Percentiles rank a stretch among this genome's conserved stretches.
These are phyloP conservation scores for Zalerion maritima DNA, from an alignment of 495 filamentous ascomycete genomes.

Conservation along the genomic window DNA sequence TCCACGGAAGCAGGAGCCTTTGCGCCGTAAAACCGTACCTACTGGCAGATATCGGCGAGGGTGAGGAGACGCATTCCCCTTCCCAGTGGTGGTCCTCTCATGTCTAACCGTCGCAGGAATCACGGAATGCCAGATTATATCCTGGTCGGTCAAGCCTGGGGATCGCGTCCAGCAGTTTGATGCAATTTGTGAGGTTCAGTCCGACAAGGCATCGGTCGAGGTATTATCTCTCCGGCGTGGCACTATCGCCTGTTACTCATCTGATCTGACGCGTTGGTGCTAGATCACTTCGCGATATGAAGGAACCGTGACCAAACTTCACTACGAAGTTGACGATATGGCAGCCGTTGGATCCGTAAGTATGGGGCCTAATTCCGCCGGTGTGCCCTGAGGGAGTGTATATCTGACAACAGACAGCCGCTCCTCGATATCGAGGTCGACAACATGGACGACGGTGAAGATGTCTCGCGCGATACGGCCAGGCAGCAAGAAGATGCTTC, in stretches of 20 bases:
- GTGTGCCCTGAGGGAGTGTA: too few relatives aligned
- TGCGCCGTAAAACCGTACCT: conserved; percentile 1
- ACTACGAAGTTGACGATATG: background rate
- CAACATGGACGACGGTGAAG: too few relatives aligned
- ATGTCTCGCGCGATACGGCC: too few relatives aligned
- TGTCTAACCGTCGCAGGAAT: background rate
- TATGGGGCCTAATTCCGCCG: too few relatives aligned
- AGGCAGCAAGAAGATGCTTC: too few relatives aligned
- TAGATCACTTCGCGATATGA: background rate
- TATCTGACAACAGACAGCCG: too few relatives aligned
- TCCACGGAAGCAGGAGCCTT: too few relatives aligned
- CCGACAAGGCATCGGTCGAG: background rate
- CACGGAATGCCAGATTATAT: background rate
- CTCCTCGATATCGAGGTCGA: too few relatives aligned
- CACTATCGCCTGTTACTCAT: too few relatives aligned
- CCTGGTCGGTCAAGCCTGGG: background rate
- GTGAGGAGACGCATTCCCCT: conserved; percentile 1
- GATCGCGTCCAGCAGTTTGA: background rate
- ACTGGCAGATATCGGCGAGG: conserved; percentile 1
- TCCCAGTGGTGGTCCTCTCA: background rate
- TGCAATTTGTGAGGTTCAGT: background rate
- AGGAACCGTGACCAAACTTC: background rate
- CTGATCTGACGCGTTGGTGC: background rate
- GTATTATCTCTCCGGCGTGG: background rate
- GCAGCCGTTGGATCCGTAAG: background rate